These are phyloP conservation scores for Scopulariopsis brevicaulis DNA, from an alignment of 2,329 filamentous ascomycete genomes.

Conservation along the genomic window DNA sequence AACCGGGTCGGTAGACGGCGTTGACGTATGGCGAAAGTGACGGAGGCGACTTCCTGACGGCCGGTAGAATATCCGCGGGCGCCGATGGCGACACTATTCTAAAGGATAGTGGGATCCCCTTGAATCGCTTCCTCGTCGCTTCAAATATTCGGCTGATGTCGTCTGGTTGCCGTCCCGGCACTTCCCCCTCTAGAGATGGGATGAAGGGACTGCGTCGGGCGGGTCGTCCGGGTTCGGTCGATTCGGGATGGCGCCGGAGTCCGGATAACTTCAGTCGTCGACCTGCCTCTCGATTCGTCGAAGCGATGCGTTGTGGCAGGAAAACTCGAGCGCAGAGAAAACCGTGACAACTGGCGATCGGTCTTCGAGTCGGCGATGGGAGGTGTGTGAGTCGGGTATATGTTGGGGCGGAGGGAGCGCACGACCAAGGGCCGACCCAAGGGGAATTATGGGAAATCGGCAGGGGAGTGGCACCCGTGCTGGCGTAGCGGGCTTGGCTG, in stretches of 20 bases:
- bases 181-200: background rate
- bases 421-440: constrained; percentile 1
- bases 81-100: background rate
- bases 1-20: background rate
- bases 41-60: background rate
- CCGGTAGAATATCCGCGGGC: background rate
- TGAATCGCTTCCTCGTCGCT: background rate
- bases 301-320: background rate
- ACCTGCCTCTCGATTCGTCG: background rate
- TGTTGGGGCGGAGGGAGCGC: constrained; percentile 5
- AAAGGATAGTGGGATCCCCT: background rate
- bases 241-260: background rate
- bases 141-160: constrained; percentile 5
- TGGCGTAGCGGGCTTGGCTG: constrained; percentile 1
- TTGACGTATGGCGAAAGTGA: background rate
- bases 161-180: constrained; percentile 3
- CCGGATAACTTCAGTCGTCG: background rate
- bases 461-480: constrained; percentile 2
- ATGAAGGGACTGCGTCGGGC: background rate
- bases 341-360: background rate
- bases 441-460: constrained; percentile 5
- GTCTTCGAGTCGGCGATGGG: background rate
- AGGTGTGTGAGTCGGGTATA: constrained; percentile 4
- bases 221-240: background rate
- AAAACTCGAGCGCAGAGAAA: background rate